Evolutionary conservation across 208 protist species (phyloP).

Genomic region (Acanthamoeba sp.): DNA sequence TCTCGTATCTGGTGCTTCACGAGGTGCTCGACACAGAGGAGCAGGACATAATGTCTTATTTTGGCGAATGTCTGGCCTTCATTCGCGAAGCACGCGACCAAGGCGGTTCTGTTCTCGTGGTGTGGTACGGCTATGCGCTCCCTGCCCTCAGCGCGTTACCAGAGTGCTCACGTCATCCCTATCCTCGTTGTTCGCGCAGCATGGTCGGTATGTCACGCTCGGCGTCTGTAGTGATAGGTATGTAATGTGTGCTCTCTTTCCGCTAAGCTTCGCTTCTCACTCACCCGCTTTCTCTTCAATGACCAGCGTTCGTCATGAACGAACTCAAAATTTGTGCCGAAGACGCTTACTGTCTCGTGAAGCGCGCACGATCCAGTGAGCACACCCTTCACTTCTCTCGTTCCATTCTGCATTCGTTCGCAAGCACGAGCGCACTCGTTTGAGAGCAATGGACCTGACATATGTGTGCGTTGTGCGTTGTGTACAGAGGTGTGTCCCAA

Average conservation of each 20-base stretch:
- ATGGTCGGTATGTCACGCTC: slow-evolving; percentile 32
- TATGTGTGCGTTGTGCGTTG: no score
- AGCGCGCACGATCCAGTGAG: background rate
- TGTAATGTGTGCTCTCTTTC: background rate
- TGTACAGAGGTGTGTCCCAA: slow-evolving; percentile 7
- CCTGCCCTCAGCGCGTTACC: background rate
- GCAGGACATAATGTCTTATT: slow-evolving; percentile 28
- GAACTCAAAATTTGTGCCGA: background rate
- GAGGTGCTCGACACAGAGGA: slow-evolving; percentile 23
- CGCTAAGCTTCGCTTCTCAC: background rate
- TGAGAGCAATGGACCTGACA: no score
- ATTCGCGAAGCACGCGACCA: background rate
- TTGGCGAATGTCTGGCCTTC: background rate
- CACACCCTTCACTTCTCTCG: no score
- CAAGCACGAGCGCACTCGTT: no score
- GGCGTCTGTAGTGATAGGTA: slow-evolving; percentile 10
- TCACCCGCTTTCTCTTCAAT: background rate
- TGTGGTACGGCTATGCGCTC: background rate
- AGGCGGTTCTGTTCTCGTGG: background rate
- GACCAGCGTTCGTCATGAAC: background rate
- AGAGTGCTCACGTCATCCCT: background rate
- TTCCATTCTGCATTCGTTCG: no score
- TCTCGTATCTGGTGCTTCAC: background rate
- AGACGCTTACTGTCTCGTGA: background rate
- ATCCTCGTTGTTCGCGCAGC: background rate